phyloP scores from a whole-genome alignment of 768 basidiomycete genomes.

The Pisolithus microcarpus region DNA sequence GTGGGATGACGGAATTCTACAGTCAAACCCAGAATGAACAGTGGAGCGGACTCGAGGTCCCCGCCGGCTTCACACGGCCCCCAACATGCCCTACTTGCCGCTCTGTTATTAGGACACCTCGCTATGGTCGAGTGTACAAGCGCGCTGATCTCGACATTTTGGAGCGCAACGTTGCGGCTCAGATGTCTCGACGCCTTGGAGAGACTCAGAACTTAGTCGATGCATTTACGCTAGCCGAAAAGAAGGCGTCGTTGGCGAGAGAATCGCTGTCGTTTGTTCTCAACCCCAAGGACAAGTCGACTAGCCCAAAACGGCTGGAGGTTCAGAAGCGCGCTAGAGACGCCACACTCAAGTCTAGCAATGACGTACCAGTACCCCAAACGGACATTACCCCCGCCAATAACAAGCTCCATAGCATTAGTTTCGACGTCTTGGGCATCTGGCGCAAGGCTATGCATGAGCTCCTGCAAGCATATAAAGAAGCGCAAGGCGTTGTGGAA shows the following conservation, averaged over 20 bases:
- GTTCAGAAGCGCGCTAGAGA: constrained; percentile 8
- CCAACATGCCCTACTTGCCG: constrained; percentile 62
- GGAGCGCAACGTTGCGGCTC: constrained; percentile 52
- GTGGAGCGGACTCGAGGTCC: constrained; percentile 41
- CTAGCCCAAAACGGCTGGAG: constrained; percentile 2
- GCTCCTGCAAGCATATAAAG: constrained; percentile 34
- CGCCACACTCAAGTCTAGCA: constrained; percentile 9
- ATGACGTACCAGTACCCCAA: constrained; percentile 18
- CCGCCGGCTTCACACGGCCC: constrained; percentile 32
- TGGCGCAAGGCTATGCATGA: constrained; percentile 36
- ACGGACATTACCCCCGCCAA: constrained; percentile 23
- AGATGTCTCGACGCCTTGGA: constrained; percentile 41
- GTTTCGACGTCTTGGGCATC: constrained; percentile 21
- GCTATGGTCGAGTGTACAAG: constrained; percentile 58
- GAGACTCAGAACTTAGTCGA: constrained; percentile 23
- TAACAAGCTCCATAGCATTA: constrained; percentile 22
- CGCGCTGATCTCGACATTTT: constrained; percentile 57
- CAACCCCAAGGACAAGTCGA: constrained; percentile 8
- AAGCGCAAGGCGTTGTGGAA: constrained; percentile 33
- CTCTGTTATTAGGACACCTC: constrained; percentile 44
- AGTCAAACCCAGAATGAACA: constrained; percentile 22
- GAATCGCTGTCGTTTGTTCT: constrained; percentile 11
- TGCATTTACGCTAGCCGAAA: constrained; percentile 18
- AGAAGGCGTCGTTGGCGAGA: constrained; percentile 9
- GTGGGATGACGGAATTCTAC: constrained; percentile 48